Evolutionary conservation across 2,329 filamentous ascomycete species (phyloP).

Genomic region (Nectriaceae sp.): DNA sequence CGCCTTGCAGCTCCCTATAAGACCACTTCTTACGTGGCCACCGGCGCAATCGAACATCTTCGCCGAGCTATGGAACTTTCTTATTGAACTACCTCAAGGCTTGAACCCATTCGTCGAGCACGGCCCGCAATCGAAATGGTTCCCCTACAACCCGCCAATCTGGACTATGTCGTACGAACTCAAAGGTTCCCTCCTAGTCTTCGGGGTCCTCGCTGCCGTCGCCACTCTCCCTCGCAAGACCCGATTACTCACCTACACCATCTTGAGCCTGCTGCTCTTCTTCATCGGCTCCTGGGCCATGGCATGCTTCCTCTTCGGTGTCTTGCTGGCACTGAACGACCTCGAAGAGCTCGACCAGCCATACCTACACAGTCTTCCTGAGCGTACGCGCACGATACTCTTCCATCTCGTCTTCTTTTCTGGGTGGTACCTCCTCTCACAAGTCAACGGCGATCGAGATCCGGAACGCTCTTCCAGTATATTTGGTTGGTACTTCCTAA

Average conservation of each 20-base stretch:
- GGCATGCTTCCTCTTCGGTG: background rate
- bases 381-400: background rate
- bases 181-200: background rate
- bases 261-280: background rate
- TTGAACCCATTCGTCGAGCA: background rate
- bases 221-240: background rate
- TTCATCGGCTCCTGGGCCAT: background rate
- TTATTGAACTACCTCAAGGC: background rate
- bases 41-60: background rate
- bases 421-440: background rate
- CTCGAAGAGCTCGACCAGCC: background rate
- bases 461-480: background rate
- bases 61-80: background rate
- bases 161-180: background rate
- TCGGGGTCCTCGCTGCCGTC: background rate
- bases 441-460: background rate
- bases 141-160: background rate
- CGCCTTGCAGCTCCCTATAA: background rate
- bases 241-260: background rate
- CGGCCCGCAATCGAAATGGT: background rate
- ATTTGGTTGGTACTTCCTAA: background rate
- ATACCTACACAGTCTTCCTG: background rate
- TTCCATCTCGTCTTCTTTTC: background rate
- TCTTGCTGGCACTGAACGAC: background rate
- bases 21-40: background rate